Evolutionary conservation across 2,329 filamentous ascomycete species (phyloP), one percentile per base, ranked within the genome.

Genomic region (Plectosphaerella cucumerina): DNA sequence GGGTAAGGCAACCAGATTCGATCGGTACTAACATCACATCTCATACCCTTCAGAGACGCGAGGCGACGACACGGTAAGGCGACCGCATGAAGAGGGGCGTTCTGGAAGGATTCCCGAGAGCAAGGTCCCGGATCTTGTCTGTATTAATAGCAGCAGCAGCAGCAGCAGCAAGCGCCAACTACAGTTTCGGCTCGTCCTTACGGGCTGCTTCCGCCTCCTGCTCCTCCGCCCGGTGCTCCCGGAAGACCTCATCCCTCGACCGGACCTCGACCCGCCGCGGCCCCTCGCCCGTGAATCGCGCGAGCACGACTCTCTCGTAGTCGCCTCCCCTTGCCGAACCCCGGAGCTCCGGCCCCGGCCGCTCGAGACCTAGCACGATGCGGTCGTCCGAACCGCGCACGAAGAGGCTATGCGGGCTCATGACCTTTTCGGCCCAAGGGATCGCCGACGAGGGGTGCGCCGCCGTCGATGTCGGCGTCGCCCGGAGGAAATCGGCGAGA

Each of bases 361-460:
- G 75, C 48, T 84, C 80, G n/a, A 87, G 61, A 0, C 69, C 78
- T 37, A 87, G 60, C 3, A 86, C 77, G 11, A 72, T 60, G 48
- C 78, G 69, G 11, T 70, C 70, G 50, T 80, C 77, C 3, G 62
- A 60, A 44, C 68, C 65, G 44, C 73, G 65, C 51, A 77, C 59
- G 17, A 78, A 71, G 8, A 83, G 48, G 12, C 66, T 66, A 3
- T 70, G 66, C 4, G 84, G 82, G 55, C 77, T 78, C 50, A 87
- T 86, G n/a, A 79, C 77, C 63, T 85, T 84, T 5, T 84, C 76
- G 0, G 67, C 71, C 81, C 81, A 86, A 0, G 76, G 62, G n/a
- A 81, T 79, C 26, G 52, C 41, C 5, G 73, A 65, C 15, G 76
- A 75, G 1, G 61, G 62, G 39, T 80, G 71, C 37, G 59, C 57